These are phyloP conservation scores for Eimeria acervulina DNA, from an alignment of 169 alveolate species.

Conservation along the genomic window DNA sequence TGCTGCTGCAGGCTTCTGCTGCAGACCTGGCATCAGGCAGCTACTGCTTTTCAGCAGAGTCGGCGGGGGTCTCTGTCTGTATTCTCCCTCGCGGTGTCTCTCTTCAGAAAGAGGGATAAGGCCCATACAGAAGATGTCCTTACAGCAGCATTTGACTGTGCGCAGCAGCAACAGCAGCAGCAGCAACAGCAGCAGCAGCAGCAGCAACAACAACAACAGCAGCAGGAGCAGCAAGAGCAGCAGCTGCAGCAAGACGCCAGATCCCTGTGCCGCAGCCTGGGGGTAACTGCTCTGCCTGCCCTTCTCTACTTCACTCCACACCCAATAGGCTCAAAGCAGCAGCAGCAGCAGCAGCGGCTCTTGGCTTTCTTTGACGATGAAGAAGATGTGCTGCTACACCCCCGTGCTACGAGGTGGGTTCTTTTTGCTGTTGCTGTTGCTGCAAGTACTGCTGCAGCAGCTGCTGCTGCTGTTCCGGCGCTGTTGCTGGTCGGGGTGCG, in stretches of 20 bases:
- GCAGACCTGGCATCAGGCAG: constrained; percentile 70
- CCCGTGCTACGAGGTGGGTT: constrained; percentile 50
- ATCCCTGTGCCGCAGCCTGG: constrained; percentile 60
- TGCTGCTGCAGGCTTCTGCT: constrained; percentile 49
- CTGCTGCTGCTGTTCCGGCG: not conserved
- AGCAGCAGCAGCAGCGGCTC: constrained; percentile 59
- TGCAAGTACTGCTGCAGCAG: not conserved
- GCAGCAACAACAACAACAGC: constrained; percentile 42
- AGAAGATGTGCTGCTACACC: constrained; percentile 27
- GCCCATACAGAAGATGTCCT: not conserved
- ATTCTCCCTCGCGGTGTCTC: constrained; percentile 4
- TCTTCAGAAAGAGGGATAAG: not conserved
- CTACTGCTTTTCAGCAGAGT: constrained; percentile 17
- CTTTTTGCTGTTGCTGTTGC: constrained; percentile 25
- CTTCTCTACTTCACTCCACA: constrained; percentile 65
- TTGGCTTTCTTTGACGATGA: constrained; percentile 45
- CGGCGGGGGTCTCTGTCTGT: constrained; percentile 28
- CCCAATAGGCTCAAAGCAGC: constrained; percentile 8
- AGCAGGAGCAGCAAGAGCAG: constrained; percentile 28
- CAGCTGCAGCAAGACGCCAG: constrained; percentile 32
- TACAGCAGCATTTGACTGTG: constrained; percentile 71
- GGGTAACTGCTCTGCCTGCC: constrained; percentile 54
- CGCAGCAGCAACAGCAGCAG: constrained; percentile 63
- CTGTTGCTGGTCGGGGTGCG: not conserved
- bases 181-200: constrained; percentile 50